Conservation (phyloP, 2,329 filamentous ascomycete genomes). For the Rhynchosporium agropyri region DNA sequence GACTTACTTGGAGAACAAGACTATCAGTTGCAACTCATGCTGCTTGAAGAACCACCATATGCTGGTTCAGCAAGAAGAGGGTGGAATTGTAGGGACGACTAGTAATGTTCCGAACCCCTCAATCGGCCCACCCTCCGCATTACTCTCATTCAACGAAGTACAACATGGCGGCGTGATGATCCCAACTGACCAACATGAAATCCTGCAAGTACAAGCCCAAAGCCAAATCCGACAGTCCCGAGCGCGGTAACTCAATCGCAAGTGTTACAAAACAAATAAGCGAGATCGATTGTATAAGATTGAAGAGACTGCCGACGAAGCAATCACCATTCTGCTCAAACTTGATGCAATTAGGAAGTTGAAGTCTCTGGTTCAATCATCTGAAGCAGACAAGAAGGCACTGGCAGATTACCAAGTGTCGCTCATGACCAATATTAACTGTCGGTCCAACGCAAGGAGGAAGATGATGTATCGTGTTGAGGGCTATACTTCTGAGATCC, state of each 20-base stretch:
- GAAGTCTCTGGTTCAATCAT: neutral
- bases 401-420: conserved; percentile 21
- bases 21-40: conserved; percentile 7
- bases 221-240: too few species aligned
- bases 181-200: too few species aligned
- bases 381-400: conserved; percentile 14
- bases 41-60: conserved; percentile 3
- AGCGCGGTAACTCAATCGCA: neutral
- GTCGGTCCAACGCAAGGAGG: conserved; percentile 8
- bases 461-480: conserved; percentile 3
- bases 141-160: neutral
- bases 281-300: neutral
- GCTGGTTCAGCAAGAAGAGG: neutral
- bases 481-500: neutral
- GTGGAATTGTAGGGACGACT: too few species aligned
- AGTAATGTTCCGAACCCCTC: neutral
- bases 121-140: neutral
- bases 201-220: neutral
- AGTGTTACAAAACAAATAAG: neutral
- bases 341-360: neutral
- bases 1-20: neutral
- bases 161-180: neutral
- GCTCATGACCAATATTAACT: conserved; percentile 11
- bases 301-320: conserved; percentile 1
- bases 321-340: neutral